Evolutionary conservation across 306 rosid species (phyloP), one percentile per base, ranked within the genome.

Genomic region (Casuarina cunninghamiana): DNA sequence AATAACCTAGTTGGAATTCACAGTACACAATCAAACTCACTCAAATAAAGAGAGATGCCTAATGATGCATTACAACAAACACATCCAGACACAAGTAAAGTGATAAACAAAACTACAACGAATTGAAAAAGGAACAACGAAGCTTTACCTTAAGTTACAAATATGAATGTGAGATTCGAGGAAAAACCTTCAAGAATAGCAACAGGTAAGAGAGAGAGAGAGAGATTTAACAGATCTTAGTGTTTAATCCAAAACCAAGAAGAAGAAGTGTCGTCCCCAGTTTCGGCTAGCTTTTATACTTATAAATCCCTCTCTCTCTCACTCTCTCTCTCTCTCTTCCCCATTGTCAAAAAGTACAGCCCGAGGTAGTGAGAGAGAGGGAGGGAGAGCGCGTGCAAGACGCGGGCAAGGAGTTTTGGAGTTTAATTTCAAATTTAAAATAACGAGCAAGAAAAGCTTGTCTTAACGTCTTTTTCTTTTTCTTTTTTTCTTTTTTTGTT

Each of bases 371-470:
- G 3, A 39, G 21, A 38, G 72, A 12, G n/a, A 8, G 3, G 0
- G 8, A 8, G 62, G 44, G 53, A 5, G 39, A 55, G 42, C 15
- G 53, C 60, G 63, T 41, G 49, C 5, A 21, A 54, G 57, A 72
- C 39, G 44, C 16, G 41, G 61, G 51, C 13, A 38, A 4, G 13
- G 48, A 38, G 49, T 63, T 63, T 79, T 67, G 49, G 32, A 38
- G 54, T 46, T 51, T 70, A 4, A 65, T 79, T 83, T 79, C 78
- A 43, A 83, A 83, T 13, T 83, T 79, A 79, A 58, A 79, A 82
- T 0, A 26, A 26, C 32, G 32, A 26, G 32, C 32, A 26, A 26
- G 32, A 26, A 26, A 26, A 26, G 32, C 32, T 26, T 26, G 32
- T 26, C 32, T 26, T 26, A 26, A 26, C 32, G 32, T 26, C 32